phyloP scores from a whole-genome alignment of 768 basidiomycete genomes.

The Suillus brevipes region DNA sequence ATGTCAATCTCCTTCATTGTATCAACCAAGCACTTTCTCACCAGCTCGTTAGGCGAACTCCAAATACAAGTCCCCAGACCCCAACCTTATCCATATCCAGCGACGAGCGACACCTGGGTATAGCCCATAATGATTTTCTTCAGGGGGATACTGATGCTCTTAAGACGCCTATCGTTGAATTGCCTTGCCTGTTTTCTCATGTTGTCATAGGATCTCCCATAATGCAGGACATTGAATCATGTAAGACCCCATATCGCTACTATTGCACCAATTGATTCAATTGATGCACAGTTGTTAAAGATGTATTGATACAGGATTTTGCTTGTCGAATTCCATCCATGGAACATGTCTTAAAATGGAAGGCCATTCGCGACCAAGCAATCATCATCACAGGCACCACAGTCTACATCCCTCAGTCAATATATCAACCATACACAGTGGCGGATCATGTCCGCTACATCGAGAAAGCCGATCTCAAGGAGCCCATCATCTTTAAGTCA shows the following conservation, averaged over 20 bases:
- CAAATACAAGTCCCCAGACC: constrained; percentile 41
- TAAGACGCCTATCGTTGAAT: constrained; percentile 13
- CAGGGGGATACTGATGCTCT: constrained; percentile 17
- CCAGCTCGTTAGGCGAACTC: neutral
- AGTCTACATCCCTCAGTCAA: constrained; percentile 64
- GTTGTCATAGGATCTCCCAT: constrained; percentile 26
- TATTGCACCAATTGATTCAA: too few species aligned
- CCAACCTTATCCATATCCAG: constrained; percentile 47
- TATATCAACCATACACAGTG: constrained; percentile 76
- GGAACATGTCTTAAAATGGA: constrained; percentile 31
- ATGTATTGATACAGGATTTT: constrained; percentile 18
- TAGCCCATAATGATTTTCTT: constrained; percentile 25
- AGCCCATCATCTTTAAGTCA: constrained; percentile 63
- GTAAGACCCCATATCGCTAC: too few species aligned
- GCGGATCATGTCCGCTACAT: constrained; percentile 78
- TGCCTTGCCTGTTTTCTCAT: neutral
- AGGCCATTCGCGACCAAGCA: constrained; percentile 13
- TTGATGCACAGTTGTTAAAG: neutral
- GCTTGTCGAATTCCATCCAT: constrained; percentile 19
- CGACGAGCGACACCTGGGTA: constrained; percentile 36
- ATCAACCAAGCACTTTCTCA: neutral
- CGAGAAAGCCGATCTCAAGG: constrained; percentile 61
- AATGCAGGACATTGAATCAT: constrained; percentile 34
- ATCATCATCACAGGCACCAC: constrained; percentile 34
- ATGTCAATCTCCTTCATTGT: neutral